A percentile compares a stretch with the other conserved stretches of the same genome.
phyloP scores from a whole-genome alignment of 306 rosid species.

The Ammopiptanthus mongolicus region DNA sequence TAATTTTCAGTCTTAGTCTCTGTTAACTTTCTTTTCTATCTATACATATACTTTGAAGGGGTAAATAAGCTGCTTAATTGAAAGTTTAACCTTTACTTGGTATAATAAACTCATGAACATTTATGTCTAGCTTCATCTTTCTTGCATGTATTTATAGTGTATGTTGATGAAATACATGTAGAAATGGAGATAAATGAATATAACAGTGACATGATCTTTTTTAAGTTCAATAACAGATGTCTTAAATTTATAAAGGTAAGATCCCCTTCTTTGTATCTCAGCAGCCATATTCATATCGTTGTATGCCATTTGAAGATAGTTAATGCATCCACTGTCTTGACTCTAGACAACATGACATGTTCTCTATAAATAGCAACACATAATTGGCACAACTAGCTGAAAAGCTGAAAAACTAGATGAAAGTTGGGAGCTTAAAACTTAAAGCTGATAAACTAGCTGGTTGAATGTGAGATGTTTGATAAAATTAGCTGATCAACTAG shows the following conservation, averaged over 20 bases:
- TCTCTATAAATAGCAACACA: background rate
- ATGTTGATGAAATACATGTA: slow-evolving; percentile 23
- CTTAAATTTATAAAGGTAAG: background rate
- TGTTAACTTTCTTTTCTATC: background rate
- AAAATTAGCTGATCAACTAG: too few species aligned
- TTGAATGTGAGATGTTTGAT: too few species aligned
- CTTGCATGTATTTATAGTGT: slow-evolving; percentile 24
- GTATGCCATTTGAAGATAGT: background rate
- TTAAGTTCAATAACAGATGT: background rate
- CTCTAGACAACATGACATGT: background rate
- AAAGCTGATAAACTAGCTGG: too few species aligned
- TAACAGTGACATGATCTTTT: slow-evolving; percentile 17
- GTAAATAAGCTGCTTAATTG: slow-evolving; percentile 16
- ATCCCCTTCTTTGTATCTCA: background rate
- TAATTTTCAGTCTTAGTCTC: slow-evolving; percentile 16
- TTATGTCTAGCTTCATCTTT: slow-evolving; percentile 1
- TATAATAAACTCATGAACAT: slow-evolving; percentile 15
- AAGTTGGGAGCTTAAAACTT: too few species aligned
- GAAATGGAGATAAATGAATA: slow-evolving; percentile 24
- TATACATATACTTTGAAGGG: slow-evolving; percentile 17
- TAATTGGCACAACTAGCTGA: too few species aligned
- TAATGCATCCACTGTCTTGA: background rate
- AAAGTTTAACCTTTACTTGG: background rate
- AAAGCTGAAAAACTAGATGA: too few species aligned
- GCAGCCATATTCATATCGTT: background rate